Conservation (phyloP, 2,329 filamentous ascomycete species). For the Aspergillus bombycis region DNA sequence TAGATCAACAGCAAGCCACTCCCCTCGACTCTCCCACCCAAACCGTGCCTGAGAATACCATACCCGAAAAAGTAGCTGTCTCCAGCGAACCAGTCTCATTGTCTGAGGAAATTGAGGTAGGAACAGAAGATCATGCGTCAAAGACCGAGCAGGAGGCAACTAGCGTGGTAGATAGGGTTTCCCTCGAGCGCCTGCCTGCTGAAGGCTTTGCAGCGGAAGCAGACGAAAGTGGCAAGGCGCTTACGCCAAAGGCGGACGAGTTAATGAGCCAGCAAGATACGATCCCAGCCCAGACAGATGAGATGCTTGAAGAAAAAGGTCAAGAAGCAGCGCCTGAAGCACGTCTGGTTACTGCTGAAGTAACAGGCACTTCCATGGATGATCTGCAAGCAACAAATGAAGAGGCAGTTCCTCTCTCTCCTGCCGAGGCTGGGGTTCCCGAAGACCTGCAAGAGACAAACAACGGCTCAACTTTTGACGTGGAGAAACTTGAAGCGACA, state of each 20-base stretch:
- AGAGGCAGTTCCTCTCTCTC: slow-evolving; percentile 13
- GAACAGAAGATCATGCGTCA: slow-evolving; percentile 7
- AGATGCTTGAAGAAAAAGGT: slow-evolving; percentile 1
- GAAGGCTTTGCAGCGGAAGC: neutral
- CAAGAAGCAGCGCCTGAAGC: neutral
- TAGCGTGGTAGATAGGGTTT: slow-evolving; percentile 1
- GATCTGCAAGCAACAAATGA: slow-evolving; percentile 22
- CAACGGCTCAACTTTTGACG: neutral
- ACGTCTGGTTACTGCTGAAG: neutral
- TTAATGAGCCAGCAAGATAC: neutral
- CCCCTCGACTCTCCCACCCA: slow-evolving; percentile 37
- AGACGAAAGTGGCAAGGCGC: neutral
- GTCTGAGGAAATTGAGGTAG: slow-evolving; percentile 9
- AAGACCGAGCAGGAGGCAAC: slow-evolving; percentile 9
- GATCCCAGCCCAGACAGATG: neutral
- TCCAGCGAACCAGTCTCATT: slow-evolving; percentile 21
- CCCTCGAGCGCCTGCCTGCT: neutral
- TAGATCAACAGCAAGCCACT: slow-evolving; percentile 43
- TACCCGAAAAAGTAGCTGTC: slow-evolving; percentile 18
- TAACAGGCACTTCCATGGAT: neutral
- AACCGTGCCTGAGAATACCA: slow-evolving; percentile 32
- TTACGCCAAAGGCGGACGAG: neutral
- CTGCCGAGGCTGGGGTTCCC: neutral
- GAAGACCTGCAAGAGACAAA: too few species aligned
- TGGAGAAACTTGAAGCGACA: slow-evolving; percentile 12